These are phyloP conservation scores for Vitis hybrid DNA, from an alignment of 177 flowering plant genomes.

Conservation along the genomic window DNA sequence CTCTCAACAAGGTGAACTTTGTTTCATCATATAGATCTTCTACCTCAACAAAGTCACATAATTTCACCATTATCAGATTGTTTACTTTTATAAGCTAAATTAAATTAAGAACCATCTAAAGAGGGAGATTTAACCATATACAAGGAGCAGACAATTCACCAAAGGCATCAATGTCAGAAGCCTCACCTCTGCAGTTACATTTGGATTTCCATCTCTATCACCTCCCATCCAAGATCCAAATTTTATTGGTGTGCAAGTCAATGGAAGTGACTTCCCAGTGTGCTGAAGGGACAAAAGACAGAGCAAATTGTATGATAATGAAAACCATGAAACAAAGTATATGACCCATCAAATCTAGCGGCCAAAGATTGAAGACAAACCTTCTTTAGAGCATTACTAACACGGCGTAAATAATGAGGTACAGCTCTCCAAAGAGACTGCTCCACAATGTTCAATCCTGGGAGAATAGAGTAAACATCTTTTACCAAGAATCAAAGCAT, in stretches of 20 bases:
- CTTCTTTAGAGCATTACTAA: slow-evolving; percentile 91
- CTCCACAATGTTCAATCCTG: slow-evolving; percentile 90
- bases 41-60: too few species aligned
- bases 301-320: slow-evolving; percentile 1
- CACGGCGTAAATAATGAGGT: slow-evolving; percentile 91
- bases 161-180: background rate
- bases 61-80: too few species aligned
- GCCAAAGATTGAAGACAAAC: slow-evolving; percentile 25
- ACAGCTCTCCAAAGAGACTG: slow-evolving; percentile 96
- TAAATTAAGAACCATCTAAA: too few species aligned
- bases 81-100: background rate
- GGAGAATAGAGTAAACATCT: slow-evolving; percentile 4
- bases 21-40: too few species aligned
- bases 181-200: slow-evolving; percentile 85
- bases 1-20: too few species aligned
- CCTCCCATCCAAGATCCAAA: slow-evolving; percentile 99
- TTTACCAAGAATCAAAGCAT: slow-evolving; percentile 4
- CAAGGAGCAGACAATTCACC: background rate
- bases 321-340: background rate
- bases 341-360: background rate
- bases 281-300: slow-evolving; percentile 45
- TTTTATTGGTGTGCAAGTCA: slow-evolving; percentile 85
- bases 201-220: slow-evolving; percentile 98
- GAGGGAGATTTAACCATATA: background rate
- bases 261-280: slow-evolving; percentile 86